A percentile compares a stretch with the other conserved stretches of the same genome.
Evolutionary conservation across 139 green algal species (phyloP).

Genomic region (Prasinococcaceae sp.): DNA sequence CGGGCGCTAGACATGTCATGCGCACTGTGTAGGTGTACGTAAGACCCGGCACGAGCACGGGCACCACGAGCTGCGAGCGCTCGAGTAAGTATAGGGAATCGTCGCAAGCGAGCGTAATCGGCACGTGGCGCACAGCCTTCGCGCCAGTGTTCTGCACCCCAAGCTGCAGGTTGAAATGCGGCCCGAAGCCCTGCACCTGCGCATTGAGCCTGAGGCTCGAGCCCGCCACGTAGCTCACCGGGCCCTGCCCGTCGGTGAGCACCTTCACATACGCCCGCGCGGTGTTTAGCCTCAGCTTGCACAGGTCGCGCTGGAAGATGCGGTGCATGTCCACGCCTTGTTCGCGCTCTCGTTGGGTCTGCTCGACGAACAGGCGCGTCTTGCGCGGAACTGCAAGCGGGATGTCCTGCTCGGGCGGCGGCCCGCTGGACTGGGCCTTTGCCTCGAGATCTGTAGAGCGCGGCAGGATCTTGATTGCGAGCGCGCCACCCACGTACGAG

Average conservation of each 20-base stretch:
- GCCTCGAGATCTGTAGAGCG: slow-evolving; percentile 39
- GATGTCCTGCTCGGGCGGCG: slow-evolving; percentile 50
- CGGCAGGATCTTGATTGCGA: slow-evolving; percentile 57
- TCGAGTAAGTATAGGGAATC: slow-evolving; percentile 24
- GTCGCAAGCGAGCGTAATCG: slow-evolving; percentile 24
- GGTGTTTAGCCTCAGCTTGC: slow-evolving; percentile 42
- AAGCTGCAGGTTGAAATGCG: slow-evolving; percentile 43
- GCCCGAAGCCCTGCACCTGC: slow-evolving; percentile 40
- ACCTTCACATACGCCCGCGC: slow-evolving; percentile 49
- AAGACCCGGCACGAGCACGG: slow-evolving; percentile 34
- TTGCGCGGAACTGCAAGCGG: slow-evolving; percentile 56
- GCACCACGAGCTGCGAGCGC: slow-evolving; percentile 22
- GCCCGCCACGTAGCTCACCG: background rate
- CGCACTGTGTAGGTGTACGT: slow-evolving; percentile 35
- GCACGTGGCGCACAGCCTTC: slow-evolving; percentile 27
- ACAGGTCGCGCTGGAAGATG: slow-evolving; percentile 47
- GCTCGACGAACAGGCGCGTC: slow-evolving; percentile 55
- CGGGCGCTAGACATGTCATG: background rate
- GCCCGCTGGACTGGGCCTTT: slow-evolving; percentile 3
- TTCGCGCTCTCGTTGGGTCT: slow-evolving; percentile 43
- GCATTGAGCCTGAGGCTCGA: background rate
- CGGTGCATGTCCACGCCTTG: slow-evolving; percentile 42
- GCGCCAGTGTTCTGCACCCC: slow-evolving; percentile 37
- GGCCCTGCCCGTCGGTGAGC: slow-evolving; percentile 42
- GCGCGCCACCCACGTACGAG: slow-evolving; percentile 27